Conservation (phyloP, 495 filamentous ascomycete species). For the Penicillium paradoxum region DNA sequence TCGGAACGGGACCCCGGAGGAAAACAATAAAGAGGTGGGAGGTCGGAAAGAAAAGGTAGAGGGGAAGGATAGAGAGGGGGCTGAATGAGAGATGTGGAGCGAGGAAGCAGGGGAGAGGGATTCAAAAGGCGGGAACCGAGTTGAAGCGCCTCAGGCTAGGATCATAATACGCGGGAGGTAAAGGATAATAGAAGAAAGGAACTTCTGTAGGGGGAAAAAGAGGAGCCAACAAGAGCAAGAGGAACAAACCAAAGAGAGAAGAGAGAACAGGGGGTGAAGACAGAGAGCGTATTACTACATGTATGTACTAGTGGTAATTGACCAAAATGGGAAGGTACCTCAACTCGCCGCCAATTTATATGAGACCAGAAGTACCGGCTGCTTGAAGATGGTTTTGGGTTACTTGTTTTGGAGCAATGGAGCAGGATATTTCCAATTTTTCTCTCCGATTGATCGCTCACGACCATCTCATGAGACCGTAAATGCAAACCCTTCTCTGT, state of each 20-base stretch:
- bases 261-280: slow-evolving; percentile 8
- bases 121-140: slow-evolving; percentile 1
- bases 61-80: slow-evolving; percentile 13
- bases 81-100: slow-evolving; percentile 3
- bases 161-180: slow-evolving; percentile 5
- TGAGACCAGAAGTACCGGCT: background rate
- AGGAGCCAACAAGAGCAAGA: slow-evolving; percentile 1
- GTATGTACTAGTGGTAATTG: slow-evolving; percentile 16
- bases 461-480: too few species aligned
- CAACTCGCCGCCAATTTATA: background rate
- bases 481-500: too few species aligned
- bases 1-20: slow-evolving; percentile 26
- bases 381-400: too few species aligned
- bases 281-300: slow-evolving; percentile 11
- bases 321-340: background rate
- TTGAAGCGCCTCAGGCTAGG: slow-evolving; percentile 4
- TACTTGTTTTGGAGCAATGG: background rate
- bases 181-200: background rate
- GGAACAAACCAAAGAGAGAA: background rate
- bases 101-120: background rate
- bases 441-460: too few species aligned
- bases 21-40: slow-evolving; percentile 13
- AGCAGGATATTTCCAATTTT: background rate
- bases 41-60: slow-evolving; percentile 3
- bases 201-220: slow-evolving; percentile 1